Evolutionary conservation across 148 eudicot species (phyloP).

Genomic region (Nyssa sinensis): DNA sequence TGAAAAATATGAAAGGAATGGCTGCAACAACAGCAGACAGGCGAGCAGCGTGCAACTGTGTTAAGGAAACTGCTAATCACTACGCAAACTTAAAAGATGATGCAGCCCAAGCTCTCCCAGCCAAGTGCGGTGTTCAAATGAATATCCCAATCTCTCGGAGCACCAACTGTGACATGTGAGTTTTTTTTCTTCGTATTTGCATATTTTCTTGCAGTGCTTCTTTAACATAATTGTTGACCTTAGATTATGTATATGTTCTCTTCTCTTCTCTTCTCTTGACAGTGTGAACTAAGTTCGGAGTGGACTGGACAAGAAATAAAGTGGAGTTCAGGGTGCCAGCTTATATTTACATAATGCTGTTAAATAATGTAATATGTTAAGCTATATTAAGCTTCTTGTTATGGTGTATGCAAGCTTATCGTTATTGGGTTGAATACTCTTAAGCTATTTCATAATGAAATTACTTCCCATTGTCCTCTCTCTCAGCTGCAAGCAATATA

Average conservation of each 20-base stretch:
- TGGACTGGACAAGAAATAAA: background rate
- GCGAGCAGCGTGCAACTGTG: conserved; percentile 18
- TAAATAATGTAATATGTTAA: too few species aligned
- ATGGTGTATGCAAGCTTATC: too few species aligned
- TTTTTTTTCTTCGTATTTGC: too few species aligned
- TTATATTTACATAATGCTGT: too few species aligned
- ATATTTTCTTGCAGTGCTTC: background rate
- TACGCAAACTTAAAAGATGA: conserved; percentile 18
- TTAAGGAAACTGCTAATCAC: conserved; percentile 15
- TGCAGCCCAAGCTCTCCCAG: conserved; percentile 20
- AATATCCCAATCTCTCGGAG: conserved; percentile 15
- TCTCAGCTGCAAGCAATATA: too few species aligned
- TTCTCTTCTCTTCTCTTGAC: background rate
- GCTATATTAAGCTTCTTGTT: too few species aligned
- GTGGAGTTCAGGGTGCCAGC: background rate
- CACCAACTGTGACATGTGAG: conserved; percentile 23
- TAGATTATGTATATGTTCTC: too few species aligned
- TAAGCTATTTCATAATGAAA: too few species aligned
- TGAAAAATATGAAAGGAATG: conserved; percentile 8
- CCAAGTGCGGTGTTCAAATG: conserved; percentile 10
- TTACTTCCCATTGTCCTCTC: too few species aligned
- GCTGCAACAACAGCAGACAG: conserved; percentile 7
- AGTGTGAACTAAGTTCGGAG: background rate
- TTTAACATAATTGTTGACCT: background rate
- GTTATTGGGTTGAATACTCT: too few species aligned